Evolutionary conservation across 2,329 filamentous ascomycete species (phyloP), one percentile per base, ranked within the genome.

Genomic region (Fusarium hainanense): DNA sequence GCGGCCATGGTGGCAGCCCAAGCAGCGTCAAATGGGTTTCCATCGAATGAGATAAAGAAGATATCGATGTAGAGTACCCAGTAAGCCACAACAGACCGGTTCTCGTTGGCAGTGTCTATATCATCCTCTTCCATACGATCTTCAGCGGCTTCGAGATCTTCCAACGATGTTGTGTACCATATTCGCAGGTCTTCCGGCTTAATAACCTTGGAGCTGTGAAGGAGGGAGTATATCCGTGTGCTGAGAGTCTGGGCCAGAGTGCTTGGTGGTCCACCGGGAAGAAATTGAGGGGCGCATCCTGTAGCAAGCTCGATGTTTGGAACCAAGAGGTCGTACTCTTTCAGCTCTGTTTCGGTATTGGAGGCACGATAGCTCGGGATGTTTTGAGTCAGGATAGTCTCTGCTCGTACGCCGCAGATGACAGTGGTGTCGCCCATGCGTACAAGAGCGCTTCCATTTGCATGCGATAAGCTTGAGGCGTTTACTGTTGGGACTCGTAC

Each of bases 61-160:
- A 98, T 85, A 77, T 98, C 95, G 70, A 99, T 92, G 80, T 97
- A 98, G 21, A 99, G 88, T 12, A 93, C 90, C 96, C 95, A 99
- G 79, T 97, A 98, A 0, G 92, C 96, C 77, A 92, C 95, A 13
- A 95, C 80, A n/a, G 77, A 77, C 9, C 77, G 78, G 13, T 81
- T 79, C 46, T 79, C 81, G 18, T 74, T 77, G 41, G 77, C 76
- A 7, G 81, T 76, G 6, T 68, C 70, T 18, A 57, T 54, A 1
- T 75, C 75, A 2, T 81, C 82, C 7, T 82, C 80, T 6, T 83
- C 77, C 57, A 82, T 79, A 16, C 69, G 63, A 47, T 79, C 79
- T 18, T 80, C 82, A 27, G 66, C 61, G 42, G 78, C 79, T n/a
- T 80, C 82, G 25, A 83, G 79, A 20, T 82, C 81, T 60, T 87